Base-by-base conservation (phyloP, 2,329 filamentous ascomycete species). In the Cadophora sp. region DNA sequence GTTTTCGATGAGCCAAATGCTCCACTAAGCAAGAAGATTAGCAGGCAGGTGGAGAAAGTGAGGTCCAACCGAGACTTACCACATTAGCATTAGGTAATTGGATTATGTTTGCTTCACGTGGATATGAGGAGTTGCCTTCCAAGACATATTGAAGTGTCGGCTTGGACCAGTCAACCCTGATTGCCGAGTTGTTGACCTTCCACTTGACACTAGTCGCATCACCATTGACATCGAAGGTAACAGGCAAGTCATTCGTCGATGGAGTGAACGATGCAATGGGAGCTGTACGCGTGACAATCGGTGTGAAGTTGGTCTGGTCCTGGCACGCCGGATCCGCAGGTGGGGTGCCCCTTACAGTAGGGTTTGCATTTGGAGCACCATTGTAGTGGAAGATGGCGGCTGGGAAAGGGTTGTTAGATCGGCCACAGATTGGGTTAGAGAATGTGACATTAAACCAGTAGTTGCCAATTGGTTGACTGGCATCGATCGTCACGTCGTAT, bases 391-490 rank as follows among this genome's bases (percentile, higher is more conserved):
- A 66, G 12, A 72, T 71, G 24, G 62, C 46, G 14, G 60, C 46
- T 50, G 70, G 69, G 22, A 68, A 68, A 6, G 61, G 65, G 43
- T 69, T 68, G 48, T 70, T 68, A 12, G 55, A 40, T 37, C 68
- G 68, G n/a, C 12, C 26, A 19, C 55, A 65, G 62, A 66, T 70
- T 26, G 51, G 61, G 16, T 48, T 62, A 27, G 60, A 24, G 8
- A 59, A 24, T 16, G 60, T 51, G 14, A 66, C 62, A n/a, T 86
- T 89, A 73, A 86, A 87, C 6, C 85, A 80, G 16, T 81, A 79
- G 22, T 80, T 79, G 1, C 80, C 73, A 19, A 79, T 76, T 4
- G 80, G 82, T 9, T 76, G 76, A 64, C 84, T 75, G 8, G 84
- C 85, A 26, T 79, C 82, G 67, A 87, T 82, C 5, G 85, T 72